Evolutionary conservation across 2,329 filamentous ascomycete genomes (phyloP), one percentile per base, ranked within the genome.

Genomic region (Colletotrichum cereale): DNA sequence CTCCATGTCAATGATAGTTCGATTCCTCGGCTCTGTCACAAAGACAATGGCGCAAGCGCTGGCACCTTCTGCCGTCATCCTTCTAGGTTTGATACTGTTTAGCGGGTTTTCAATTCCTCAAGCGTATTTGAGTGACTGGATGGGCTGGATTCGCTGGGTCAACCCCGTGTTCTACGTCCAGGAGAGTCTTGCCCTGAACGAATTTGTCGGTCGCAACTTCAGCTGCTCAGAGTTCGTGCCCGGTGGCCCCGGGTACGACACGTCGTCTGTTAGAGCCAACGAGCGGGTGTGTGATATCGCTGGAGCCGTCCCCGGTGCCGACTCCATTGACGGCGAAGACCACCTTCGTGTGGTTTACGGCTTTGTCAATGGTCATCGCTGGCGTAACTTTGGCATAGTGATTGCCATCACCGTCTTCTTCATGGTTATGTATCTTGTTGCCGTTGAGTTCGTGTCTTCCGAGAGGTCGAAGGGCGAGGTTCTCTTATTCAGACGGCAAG

Each of bases 101-200:
- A 88, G 87, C 2, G 86, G 86, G 0, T 88, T 87, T 69, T 79
- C 82, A 5, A 79, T 87, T 21, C 84, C 85, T 0, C 78, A 80
- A 6, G 76, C 78, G 3, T 81, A 71, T n/a, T 81, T 82, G 77
- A 79, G 78, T 24, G 77, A 76, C 6, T 83, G 80, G 80, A 76
- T 82, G 71, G 74, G 89, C 47, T 92, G 86, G 91, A 80, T 91
- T 16, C 88, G 84, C 74, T 88, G 86, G 65, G 76, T 87, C 71
- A 88, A 88, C 67, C 86, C 86, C 0, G 77, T 75, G 2, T 76
- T 81, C 0, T 93, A 93, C 75, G 86, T 87, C 0, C 93, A 92
- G 74, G 92, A 93, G 77, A 88, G 88, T 2, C 88, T 93, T 2
- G 81, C 93, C 69, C 80, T 89, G 0, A 94, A 93, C 74, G 91